Conservation (phyloP, 2,329 filamentous ascomycete species). For the Penicillium paneum region DNA sequence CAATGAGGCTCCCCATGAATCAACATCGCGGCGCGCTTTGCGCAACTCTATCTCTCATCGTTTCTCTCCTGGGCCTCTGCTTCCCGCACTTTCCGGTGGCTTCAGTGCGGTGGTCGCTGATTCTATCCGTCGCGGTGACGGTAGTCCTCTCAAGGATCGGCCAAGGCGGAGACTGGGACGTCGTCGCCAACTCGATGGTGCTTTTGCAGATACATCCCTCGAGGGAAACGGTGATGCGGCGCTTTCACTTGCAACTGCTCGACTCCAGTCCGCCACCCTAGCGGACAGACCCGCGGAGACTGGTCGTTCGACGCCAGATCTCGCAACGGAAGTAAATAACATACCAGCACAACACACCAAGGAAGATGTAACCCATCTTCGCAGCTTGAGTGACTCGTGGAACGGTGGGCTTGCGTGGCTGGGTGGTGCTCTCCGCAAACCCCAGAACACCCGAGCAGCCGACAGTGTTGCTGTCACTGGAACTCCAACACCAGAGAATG, state of each 20-base stretch:
- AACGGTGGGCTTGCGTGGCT: conserved; percentile 37
- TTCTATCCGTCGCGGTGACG: conserved; percentile 57
- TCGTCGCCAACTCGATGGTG: conserved; percentile 29
- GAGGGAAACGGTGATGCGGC: conserved; percentile 20
- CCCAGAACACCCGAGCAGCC: neutral
- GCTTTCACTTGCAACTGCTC: conserved; percentile 23
- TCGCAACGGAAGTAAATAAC: conserved; percentile 16
- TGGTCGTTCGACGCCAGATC: conserved; percentile 23
- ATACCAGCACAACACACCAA: conserved; percentile 7
- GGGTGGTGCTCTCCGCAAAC: conserved; percentile 31
- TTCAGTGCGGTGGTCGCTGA: conserved; percentile 64
- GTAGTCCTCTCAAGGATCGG: conserved; percentile 37
- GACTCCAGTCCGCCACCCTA: conserved; percentile 29
- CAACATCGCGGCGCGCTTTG: conserved; percentile 35
- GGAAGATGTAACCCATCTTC: conserved; percentile 27
- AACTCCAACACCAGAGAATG: conserved; percentile 11
- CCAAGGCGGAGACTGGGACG: conserved; percentile 25
- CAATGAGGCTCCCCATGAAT: conserved; percentile 34
- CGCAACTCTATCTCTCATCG: conserved; percentile 50
- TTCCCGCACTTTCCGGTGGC: conserved; percentile 58
- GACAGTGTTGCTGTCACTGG: conserved; percentile 13
- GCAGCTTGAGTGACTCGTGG: conserved; percentile 41
- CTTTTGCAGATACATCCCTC: conserved; percentile 20
- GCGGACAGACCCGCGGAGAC: conserved; percentile 18
- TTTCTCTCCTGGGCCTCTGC: conserved; percentile 57